A percentile compares a stretch with the other conserved stretches of the same genome.
Evolutionary conservation across 1,284 basidiomycete species (phyloP).

Genomic region (Sparassis latifolia): DNA sequence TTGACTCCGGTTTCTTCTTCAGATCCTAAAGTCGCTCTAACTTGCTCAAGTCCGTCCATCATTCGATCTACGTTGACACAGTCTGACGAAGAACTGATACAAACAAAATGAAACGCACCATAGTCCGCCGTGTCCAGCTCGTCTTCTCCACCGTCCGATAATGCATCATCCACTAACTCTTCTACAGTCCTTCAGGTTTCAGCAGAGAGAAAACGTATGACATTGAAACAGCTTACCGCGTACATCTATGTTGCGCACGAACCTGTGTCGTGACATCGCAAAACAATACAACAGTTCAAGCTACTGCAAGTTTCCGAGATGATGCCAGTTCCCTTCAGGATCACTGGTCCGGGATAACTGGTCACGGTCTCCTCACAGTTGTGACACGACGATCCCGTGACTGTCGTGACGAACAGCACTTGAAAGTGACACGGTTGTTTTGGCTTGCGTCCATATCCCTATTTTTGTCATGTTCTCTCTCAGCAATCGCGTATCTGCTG

Average conservation of each 20-base stretch:
- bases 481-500: not conserved
- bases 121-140: slow-evolving; percentile 64
- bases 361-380: no score
- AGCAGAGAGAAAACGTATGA: not conserved
- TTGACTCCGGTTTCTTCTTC: slow-evolving; percentile 61
- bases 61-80: slow-evolving; percentile 53
- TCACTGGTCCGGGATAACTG: no score
- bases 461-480: not conserved
- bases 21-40: slow-evolving; percentile 64
- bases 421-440: not conserved
- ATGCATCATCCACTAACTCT: slow-evolving; percentile 68
- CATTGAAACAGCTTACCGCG: slow-evolving; percentile 46
- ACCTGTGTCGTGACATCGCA: slow-evolving; percentile 84
- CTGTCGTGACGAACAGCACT: not conserved
- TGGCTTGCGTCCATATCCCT: not conserved
- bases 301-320: no score
- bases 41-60: slow-evolving; percentile 60
- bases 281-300: slow-evolving; percentile 5
- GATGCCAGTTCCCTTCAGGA: no score
- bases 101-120: slow-evolving; percentile 32
- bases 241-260: slow-evolving; percentile 85
- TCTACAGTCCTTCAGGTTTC: slow-evolving; percentile 35
- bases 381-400: no score
- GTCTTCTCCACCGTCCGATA: slow-evolving; percentile 62
- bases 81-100: no score